A percentile compares a stretch with the other conserved stretches of the same genome.
Conservation (phyloP, 768 basidiomycete species). For the Phlebiopsis flavidoalba region DNA sequence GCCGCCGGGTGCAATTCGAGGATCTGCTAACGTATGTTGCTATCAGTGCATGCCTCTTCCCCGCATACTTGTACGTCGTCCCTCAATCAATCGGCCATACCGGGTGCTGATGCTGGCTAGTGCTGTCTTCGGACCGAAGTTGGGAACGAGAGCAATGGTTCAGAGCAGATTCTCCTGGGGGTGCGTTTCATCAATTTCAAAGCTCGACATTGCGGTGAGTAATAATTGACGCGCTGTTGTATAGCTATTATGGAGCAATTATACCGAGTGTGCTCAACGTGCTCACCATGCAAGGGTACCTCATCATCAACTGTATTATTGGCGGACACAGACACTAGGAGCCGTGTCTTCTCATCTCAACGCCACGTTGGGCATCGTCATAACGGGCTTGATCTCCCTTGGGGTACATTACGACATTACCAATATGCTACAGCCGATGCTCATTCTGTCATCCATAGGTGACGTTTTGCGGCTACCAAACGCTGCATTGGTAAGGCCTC, state of each 20-base stretch:
- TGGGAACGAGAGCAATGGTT: constrained; percentile 53
- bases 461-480: constrained; percentile 30
- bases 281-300: constrained; percentile 40
- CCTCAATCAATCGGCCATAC: neutral
- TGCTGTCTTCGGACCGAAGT: constrained; percentile 46
- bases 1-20: neutral
- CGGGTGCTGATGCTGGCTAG: constrained; percentile 18
- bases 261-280: constrained; percentile 37
- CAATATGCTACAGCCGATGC: neutral
- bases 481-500: constrained; percentile 27
- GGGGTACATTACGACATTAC: constrained; percentile 16
- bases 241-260: constrained; percentile 37
- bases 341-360: constrained; percentile 26
- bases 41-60: constrained; percentile 27
- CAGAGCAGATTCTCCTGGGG: constrained; percentile 51
- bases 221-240: neutral
- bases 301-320: constrained; percentile 43
- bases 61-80: constrained; percentile 28
- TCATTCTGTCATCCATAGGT: constrained; percentile 11
- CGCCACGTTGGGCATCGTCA: constrained; percentile 35
- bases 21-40: neutral
- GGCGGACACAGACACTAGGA: constrained; percentile 46
- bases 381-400: constrained; percentile 35
- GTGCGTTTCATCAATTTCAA: constrained; percentile 18
- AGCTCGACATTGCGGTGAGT: neutral